Evolutionary conservation across 768 basidiomycete species (phyloP), one percentile per base, ranked within the genome.

Genomic region (Suillus weaverae): DNA sequence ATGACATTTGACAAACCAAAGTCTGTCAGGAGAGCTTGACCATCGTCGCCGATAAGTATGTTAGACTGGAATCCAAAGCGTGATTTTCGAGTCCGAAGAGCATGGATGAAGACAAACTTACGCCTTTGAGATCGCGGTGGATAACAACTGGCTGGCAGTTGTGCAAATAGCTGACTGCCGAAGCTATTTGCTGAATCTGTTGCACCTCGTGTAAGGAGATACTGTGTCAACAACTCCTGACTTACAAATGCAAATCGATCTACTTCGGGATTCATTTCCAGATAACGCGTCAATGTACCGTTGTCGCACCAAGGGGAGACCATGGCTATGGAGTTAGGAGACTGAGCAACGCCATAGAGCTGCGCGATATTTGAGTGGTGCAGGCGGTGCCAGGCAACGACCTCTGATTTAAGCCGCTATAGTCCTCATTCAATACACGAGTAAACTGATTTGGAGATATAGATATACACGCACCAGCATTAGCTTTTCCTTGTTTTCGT

Each of bases 241-340:
- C 81, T 59, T 54, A 89, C 86, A 71, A 89, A 70, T 54, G 75
- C 76, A 38, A 87, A 69, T 61, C 83, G 76, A 64, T 86, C 80
- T 7, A 70, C 81, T 4, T 68, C 70, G 0, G 80, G 76, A 61
- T 83, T 79, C 18, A 75, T 68, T 56, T 70, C 72, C 63, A 87
- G 73, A 69, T 86, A 88, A 30, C 81, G 73, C 61, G 77, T 78
- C 61, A 88, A 76, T 9, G 83, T 85, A 10, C 87, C 86, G 60
- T 88, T 86, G 41, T 81, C 79, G 69, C 85, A 87, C 86, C 86
- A 89, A 5, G 83, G 83, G 5, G 87, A 88, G 0, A 89, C 85
- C 85, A 89, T 87, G 20, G 83, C 87, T 33, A 89, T 79, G 55
- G 84, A 83, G 39, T 80, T 78, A 35, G 77, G 74, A 5, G 80